A percentile compares a stretch with the other conserved stretches of the same genome.
Evolutionary conservation across 148 eudicot species (phyloP).

Genomic region (Dianthus caryophyllus): DNA sequence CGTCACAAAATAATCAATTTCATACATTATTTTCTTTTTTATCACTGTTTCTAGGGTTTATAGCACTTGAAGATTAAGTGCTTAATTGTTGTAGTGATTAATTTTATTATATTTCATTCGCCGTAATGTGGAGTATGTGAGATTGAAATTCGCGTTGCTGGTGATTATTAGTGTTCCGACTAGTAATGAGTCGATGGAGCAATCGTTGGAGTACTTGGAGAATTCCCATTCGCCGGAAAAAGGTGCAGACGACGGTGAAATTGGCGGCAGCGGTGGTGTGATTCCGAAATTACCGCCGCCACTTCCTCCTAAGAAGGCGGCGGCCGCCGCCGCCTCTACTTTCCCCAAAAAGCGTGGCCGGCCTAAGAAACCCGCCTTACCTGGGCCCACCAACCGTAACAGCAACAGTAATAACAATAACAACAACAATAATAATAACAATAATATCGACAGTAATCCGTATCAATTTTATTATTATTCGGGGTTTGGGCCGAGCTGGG

Average conservation of each 20-base stretch:
- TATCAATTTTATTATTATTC: conserved; percentile 57
- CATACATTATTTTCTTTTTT: neutral
- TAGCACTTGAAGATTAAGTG: too few species aligned
- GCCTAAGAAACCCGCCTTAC: conserved; percentile 22
- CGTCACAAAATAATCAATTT: too few species aligned
- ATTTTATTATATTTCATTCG: neutral
- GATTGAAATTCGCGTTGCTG: neutral
- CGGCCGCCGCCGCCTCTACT: neutral
- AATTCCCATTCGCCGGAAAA: neutral
- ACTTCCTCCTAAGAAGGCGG: conserved; percentile 18
- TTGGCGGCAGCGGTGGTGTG: neutral
- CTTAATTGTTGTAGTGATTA: too few species aligned
- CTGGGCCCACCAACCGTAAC: neutral
- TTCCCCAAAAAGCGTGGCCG: conserved; percentile 34
- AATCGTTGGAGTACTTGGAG: conserved; percentile 24
- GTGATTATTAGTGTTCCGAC: conserved; percentile 8
- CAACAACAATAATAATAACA: too few species aligned
- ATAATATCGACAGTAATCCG: conserved; percentile 22
- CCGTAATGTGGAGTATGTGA: conserved; percentile 1
- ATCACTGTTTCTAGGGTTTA: conserved; percentile 15
- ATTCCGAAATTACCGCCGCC: conserved; percentile 11
- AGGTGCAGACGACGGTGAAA: conserved; percentile 2
- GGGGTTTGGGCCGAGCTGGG: conserved; percentile 58
- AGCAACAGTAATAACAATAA: neutral
- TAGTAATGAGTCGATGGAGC: conserved; percentile 33